phyloP scores from a whole-genome alignment of 306 rosid species.

The Corylus heterophylla region DNA sequence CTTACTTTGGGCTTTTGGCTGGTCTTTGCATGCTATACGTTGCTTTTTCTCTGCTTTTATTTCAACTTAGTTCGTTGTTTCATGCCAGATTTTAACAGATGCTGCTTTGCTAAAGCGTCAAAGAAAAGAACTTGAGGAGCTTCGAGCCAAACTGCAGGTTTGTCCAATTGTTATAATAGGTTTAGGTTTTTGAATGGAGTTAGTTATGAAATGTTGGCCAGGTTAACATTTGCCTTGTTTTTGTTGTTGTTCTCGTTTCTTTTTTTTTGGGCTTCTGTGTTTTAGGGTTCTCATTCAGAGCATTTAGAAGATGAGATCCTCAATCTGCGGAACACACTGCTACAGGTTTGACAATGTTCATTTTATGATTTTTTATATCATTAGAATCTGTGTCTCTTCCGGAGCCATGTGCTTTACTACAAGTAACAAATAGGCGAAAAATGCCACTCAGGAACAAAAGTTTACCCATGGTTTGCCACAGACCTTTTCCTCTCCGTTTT shows the following conservation, averaged over 20 bases:
- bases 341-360: slow-evolving; percentile 55
- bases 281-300: slow-evolving; percentile 94
- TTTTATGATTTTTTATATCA: slow-evolving; percentile 24
- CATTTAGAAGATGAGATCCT: slow-evolving; percentile 80
- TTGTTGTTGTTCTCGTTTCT: background rate
- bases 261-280: background rate
- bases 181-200: background rate
- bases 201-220: slow-evolving; percentile 2
- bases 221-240: slow-evolving; percentile 10
- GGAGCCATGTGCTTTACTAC: slow-evolving; percentile 66
- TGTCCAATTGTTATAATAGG: slow-evolving; percentile 19
- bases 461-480: slow-evolving; percentile 55
- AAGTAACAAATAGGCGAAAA: slow-evolving; percentile 82
- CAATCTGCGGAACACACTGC: slow-evolving; percentile 80
- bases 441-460: slow-evolving; percentile 57
- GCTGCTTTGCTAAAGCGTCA: slow-evolving; percentile 98
- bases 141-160: slow-evolving; percentile 90
- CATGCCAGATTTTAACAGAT: slow-evolving; percentile 85
- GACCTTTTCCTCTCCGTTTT: slow-evolving; percentile 26
- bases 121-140: slow-evolving; percentile 92
- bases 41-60: slow-evolving; percentile 5
- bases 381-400: slow-evolving; percentile 39
- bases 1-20: background rate
- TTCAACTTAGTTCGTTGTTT: slow-evolving; percentile 21
- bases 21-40: slow-evolving; percentile 18